These are phyloP conservation scores for Neurospora sp. DNA, from an alignment of 495 filamentous ascomycete species.

Conservation along the genomic window DNA sequence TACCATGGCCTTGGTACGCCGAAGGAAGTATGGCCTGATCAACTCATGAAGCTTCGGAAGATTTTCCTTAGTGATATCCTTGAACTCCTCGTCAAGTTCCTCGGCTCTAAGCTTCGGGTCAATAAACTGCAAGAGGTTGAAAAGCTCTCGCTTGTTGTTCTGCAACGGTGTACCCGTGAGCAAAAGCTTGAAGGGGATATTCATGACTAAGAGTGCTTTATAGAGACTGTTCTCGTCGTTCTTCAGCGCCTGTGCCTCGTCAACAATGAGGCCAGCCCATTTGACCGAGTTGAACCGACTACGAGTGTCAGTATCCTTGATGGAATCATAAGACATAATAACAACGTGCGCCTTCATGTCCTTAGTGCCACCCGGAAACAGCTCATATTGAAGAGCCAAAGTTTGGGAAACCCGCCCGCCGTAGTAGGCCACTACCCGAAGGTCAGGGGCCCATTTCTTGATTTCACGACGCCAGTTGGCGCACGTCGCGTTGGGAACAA, in stretches of 20 bases:
- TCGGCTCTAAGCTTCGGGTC: constrained; percentile 58
- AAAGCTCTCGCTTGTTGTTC: constrained; percentile 88
- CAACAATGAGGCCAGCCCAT: constrained; percentile 86
- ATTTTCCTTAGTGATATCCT: constrained; percentile 66
- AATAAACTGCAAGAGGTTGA: constrained; percentile 91
- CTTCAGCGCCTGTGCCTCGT: constrained; percentile 94
- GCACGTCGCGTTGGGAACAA: constrained; percentile 90
- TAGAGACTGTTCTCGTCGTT: constrained; percentile 83
- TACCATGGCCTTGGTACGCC: constrained; percentile 80
- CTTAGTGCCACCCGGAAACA: constrained; percentile 51
- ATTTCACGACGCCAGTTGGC: constrained; percentile 97
- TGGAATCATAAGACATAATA: constrained; percentile 88
- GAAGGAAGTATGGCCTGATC: constrained; percentile 64
- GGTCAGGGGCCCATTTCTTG: constrained; percentile 78
- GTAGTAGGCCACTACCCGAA: constrained; percentile 87
- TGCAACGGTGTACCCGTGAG: constrained; percentile 89
- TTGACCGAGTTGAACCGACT: constrained; percentile 53
- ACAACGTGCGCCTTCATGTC: constrained; percentile 80
- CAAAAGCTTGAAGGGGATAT: constrained; percentile 69
- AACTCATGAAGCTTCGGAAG: constrained; percentile 69
- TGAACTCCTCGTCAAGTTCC: constrained; percentile 64
- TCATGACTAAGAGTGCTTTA: constrained; percentile 56
- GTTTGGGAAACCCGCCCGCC: constrained; percentile 61
- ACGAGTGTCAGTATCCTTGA: constrained; percentile 55
- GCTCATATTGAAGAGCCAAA: constrained; percentile 66